Conservation (phyloP, 805 yeast genomes). For the Lipomyces yamanashiensis region DNA sequence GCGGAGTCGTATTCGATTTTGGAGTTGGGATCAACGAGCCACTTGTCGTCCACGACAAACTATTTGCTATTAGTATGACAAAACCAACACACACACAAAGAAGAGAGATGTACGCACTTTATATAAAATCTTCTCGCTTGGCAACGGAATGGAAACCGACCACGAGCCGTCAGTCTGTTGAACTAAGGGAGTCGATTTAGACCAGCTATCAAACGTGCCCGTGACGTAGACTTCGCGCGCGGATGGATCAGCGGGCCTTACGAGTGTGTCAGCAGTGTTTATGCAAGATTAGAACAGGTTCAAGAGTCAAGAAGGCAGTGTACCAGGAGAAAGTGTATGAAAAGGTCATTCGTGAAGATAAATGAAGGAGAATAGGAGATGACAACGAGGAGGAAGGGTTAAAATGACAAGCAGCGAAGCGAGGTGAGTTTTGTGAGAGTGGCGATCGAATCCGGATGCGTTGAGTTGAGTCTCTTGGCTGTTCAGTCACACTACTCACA, state of each 20-base stretch:
- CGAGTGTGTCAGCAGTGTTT: background rate
- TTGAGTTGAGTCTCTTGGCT: background rate
- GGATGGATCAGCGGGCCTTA: slow-evolving; percentile 51
- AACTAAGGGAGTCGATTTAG: slow-evolving; percentile 61
- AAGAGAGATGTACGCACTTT: slow-evolving; percentile 46
- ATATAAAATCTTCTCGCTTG: slow-evolving; percentile 51
- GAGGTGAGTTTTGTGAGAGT: background rate
- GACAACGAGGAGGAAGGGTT: background rate
- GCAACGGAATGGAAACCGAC: slow-evolving; percentile 61
- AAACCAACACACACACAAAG: no score
- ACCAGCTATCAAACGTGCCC: slow-evolving; percentile 74
- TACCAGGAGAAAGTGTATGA: slow-evolving; percentile 31
- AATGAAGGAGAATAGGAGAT: background rate
- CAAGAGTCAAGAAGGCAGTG: background rate
- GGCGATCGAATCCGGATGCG: background rate
- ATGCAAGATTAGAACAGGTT: background rate
- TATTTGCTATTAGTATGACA: slow-evolving; percentile 37
- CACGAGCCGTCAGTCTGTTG: slow-evolving; percentile 66
- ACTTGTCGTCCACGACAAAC: slow-evolving; percentile 72
- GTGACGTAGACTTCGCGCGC: slow-evolving; percentile 66
- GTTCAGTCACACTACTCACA: no score
- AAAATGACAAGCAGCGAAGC: background rate
- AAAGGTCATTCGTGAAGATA: slow-evolving; percentile 13
- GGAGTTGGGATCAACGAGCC: slow-evolving; percentile 54
- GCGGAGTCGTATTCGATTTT: slow-evolving; percentile 53